phyloP scores from a whole-genome alignment of 192 early-diverging fungal species.

The Pilobolus umbonatus region DNA sequence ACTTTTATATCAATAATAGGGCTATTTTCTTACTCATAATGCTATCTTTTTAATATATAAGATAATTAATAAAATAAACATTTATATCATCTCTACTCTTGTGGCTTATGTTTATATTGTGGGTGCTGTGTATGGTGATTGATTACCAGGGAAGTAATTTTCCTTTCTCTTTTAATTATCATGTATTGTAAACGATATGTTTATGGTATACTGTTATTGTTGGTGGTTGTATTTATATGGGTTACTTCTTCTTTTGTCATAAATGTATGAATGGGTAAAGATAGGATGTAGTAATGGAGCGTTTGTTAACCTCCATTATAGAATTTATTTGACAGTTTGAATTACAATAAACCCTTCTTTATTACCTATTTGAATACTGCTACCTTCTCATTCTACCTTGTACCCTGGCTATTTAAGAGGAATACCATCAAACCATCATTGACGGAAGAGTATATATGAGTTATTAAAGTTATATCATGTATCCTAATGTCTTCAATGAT shows the following conservation, averaged over 20 bases:
- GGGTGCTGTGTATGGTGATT: too few relatives aligned
- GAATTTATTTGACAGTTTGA: constrained; percentile 65
- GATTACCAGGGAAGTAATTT: too few relatives aligned
- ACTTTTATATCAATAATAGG: too few relatives aligned
- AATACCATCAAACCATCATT: neutral
- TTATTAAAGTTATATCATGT: neutral
- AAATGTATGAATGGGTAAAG: constrained; percentile 45
- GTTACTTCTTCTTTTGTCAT: constrained; percentile 74
- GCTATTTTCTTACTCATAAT: too few relatives aligned
- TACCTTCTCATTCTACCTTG: constrained; percentile 70
- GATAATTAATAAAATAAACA: too few relatives aligned
- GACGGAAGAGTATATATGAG: neutral
- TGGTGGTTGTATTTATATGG: constrained; percentile 77
- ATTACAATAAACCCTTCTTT: constrained; percentile 73
- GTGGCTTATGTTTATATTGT: too few relatives aligned
- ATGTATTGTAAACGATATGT: too few relatives aligned
- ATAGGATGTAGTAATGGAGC: neutral
- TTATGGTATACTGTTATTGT: constrained; percentile 56
- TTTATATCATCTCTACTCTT: too few relatives aligned
- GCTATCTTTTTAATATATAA: too few relatives aligned
- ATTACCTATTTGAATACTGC: constrained; percentile 80
- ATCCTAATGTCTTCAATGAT: neutral
- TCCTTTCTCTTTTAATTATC: too few relatives aligned
- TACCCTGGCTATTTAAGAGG: constrained; percentile 34
- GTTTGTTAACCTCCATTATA: constrained; percentile 17